These are phyloP conservation scores for Malus orientalis DNA, from an alignment of 306 rosid species.

Conservation along the genomic window DNA sequence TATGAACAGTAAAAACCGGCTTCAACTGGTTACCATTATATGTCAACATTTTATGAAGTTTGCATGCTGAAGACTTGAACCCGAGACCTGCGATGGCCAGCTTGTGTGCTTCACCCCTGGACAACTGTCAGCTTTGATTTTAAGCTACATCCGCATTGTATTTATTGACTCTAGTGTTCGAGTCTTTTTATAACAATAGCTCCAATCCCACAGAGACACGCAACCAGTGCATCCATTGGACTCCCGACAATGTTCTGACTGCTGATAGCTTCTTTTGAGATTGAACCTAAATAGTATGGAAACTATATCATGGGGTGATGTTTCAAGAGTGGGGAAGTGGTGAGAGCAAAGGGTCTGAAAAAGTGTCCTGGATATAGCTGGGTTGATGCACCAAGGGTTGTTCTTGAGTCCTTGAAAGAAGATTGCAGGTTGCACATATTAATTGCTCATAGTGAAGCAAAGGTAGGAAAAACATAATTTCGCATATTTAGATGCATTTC, in stretches of 20 bases:
- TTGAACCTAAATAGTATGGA: background rate
- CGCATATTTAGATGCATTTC: background rate
- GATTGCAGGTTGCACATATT: background rate
- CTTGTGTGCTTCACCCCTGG: background rate
- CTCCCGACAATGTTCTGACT: background rate
- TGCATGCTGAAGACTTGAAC: background rate
- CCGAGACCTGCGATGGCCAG: background rate
- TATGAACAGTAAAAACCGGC: background rate
- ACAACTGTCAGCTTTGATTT: background rate
- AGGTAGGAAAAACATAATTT: background rate
- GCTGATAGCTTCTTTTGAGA: background rate
- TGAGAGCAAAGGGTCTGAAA: background rate
- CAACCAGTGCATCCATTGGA: background rate
- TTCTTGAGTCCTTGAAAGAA: background rate
- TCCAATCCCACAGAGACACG: background rate
- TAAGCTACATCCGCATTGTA: background rate
- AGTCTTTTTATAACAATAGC: background rate
- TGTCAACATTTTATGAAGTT: background rate
- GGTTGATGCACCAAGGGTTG: background rate
- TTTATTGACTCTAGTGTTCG: background rate
- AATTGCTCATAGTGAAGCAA: background rate
- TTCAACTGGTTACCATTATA: background rate
- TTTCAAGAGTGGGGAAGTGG: background rate
- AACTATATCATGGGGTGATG: background rate
- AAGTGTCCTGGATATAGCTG: background rate